Evolutionary conservation across 192 early-diverging fungal species (phyloP), one percentile per base, ranked within the genome.

Genomic region (Podila epigama): DNA sequence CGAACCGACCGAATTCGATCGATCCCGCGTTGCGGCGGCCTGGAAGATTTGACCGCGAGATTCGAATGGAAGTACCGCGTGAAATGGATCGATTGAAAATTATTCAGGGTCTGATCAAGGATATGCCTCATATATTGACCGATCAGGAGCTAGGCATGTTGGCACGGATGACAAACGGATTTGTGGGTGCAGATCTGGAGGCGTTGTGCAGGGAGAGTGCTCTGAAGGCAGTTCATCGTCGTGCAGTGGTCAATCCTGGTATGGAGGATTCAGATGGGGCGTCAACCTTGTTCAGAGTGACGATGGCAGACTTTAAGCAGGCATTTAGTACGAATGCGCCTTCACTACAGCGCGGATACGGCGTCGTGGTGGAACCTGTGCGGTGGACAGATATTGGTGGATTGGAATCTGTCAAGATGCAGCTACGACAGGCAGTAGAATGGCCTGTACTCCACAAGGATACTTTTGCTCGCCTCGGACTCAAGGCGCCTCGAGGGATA

Each of bases 311-410:
- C 60, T 95, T 97, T 58, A 79, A 82, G n/a, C 52, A 63, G 9
- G 90, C 92, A 4, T 83, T 96, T 66, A 66, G 73, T 22, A 70
- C 54, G 1, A 83, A 92, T 3, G 83, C 83, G 4, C 91, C 97
- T 1, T 95, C 95, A 3, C 82, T 92, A 15, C 87, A 87, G 56
- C 89, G 94, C 11, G 89, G 88, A 5, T 85, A 84, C 51, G 78
- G 84, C 13, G 85, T 93, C 8, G 86, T 89, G 3, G 82, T 90
- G 2, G 89, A 87, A 36, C 66, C 71, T 16, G 85, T 83, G 0
- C 70, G 59, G 6, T 99, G 96, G 96, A 72, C 89, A 18, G 93
- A 98, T 59, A 85, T 99, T 37, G 97, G 96, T 37, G 98, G 98
- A 4, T 75, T 96, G 13, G 88, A 88, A n/a, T 72, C 80, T 18